phyloP scores from a whole-genome alignment of 2,329 filamentous ascomycete genomes.

The Fusarium brachygibbosum region DNA sequence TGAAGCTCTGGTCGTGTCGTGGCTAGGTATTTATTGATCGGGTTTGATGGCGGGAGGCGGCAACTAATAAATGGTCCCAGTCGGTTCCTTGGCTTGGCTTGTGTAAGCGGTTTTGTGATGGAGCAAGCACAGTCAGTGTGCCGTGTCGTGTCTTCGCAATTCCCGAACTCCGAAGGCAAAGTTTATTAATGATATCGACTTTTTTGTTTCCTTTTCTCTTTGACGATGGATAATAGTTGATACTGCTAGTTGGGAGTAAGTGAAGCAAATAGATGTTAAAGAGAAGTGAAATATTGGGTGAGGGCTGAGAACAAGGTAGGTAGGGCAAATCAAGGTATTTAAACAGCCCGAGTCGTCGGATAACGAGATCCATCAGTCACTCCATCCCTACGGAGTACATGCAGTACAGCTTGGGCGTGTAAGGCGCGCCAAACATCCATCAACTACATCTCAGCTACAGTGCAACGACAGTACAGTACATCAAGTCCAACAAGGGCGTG shows the following conservation, averaged over 20 bases:
- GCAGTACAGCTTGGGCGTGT: slow-evolving; percentile 27
- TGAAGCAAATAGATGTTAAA: background rate
- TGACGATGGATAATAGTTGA: background rate
- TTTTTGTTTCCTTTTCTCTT: background rate
- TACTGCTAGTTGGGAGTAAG: background rate
- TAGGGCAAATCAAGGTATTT: slow-evolving; percentile 40
- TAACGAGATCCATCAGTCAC: slow-evolving; percentile 32
- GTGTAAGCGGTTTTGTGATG: slow-evolving; percentile 40
- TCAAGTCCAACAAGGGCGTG: slow-evolving; percentile 38
- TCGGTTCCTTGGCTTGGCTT: slow-evolving; percentile 30
- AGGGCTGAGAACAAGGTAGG: slow-evolving; percentile 1
- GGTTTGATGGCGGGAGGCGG: slow-evolving; percentile 24
- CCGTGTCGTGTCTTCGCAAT: slow-evolving; percentile 22
- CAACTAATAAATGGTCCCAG: slow-evolving; percentile 27
- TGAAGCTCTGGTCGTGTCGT: slow-evolving; percentile 3
- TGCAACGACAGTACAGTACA: slow-evolving; percentile 7
- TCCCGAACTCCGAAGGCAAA: slow-evolving; percentile 39
- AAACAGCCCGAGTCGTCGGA: slow-evolving; percentile 31
- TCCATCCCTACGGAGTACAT: slow-evolving; percentile 15
- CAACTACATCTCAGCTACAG: slow-evolving; percentile 4
- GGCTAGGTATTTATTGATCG: slow-evolving; percentile 2
- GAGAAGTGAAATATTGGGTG: slow-evolving; percentile 1
- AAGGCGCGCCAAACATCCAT: slow-evolving; percentile 10
- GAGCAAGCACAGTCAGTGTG: slow-evolving; percentile 3
- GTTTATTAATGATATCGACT: slow-evolving; percentile 9